These are phyloP conservation scores for Panicum miliaceum DNA, from an alignment of 176 grass and related monocot species.

Conservation along the genomic window DNA sequence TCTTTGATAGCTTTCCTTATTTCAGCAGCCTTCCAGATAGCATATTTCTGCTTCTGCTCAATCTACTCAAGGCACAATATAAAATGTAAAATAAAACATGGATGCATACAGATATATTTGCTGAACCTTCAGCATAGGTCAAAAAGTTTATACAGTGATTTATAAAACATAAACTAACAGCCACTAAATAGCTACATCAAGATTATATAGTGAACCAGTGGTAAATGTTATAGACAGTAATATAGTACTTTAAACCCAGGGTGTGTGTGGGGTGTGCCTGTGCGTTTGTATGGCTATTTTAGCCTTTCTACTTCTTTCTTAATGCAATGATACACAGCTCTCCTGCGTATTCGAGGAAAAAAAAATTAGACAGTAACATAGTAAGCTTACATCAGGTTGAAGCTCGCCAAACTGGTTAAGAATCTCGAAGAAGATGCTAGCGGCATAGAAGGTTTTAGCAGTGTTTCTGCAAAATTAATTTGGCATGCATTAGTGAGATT, in stretches of 20 bases:
- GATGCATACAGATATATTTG: not conserved
- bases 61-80: constrained; percentile 54
- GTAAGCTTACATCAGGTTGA: constrained; percentile 79
- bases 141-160: not conserved
- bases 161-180: not conserved
- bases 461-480: constrained; percentile 76
- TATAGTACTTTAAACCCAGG: no score
- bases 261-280: no score
- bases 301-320: no score
- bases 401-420: constrained; percentile 87
- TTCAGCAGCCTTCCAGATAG: constrained; percentile 97
- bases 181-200: not conserved
- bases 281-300: no score
- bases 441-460: constrained; percentile 98
- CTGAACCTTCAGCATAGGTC: not conserved
- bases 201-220: not conserved
- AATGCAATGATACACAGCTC: no score
- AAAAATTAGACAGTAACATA: no score
- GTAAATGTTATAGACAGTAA: not conserved
- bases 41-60: constrained; percentile 98
- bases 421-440: constrained; percentile 96
- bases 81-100: not conserved
- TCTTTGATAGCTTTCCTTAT: constrained; percentile 99
- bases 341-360: no score
- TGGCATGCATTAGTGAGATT: constrained; percentile 10